Conservation (phyloP, 2,329 filamentous ascomycete genomes). For the Rasamsonia emersonii region DNA sequence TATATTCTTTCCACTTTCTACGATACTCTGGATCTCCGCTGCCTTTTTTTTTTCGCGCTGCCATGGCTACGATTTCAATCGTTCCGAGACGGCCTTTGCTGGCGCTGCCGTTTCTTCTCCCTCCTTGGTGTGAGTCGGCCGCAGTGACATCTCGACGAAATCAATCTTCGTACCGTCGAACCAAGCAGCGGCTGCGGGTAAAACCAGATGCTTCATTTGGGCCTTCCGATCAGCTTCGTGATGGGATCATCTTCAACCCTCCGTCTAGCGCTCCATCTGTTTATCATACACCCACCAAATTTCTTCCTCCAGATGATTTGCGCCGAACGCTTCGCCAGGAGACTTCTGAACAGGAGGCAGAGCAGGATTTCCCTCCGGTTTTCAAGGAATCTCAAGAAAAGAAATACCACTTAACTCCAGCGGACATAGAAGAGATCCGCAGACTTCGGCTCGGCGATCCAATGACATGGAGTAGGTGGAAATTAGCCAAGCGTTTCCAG, state of each 20-base stretch:
- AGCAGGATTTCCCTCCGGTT: slow-evolving; percentile 37
- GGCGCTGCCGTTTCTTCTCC: slow-evolving; percentile 31
- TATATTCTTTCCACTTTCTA: too few relatives aligned
- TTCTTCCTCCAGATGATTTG: slow-evolving; percentile 52
- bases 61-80: too few relatives aligned
- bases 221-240: slow-evolving; percentile 29
- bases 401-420: slow-evolving; percentile 52
- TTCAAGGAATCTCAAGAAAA: slow-evolving; percentile 46
- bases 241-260: slow-evolving; percentile 58
- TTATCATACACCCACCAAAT: slow-evolving; percentile 57
- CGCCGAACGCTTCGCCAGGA: slow-evolving; percentile 41
- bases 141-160: slow-evolving; percentile 29
- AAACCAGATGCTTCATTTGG: slow-evolving; percentile 46
- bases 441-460: slow-evolving; percentile 47
- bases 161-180: slow-evolving; percentile 43
- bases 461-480: slow-evolving; percentile 49
- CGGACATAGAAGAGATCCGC: slow-evolving; percentile 53
- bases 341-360: slow-evolving; percentile 13
- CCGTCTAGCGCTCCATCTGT: slow-evolving; percentile 55
- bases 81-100: slow-evolving; percentile 26
- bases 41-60: too few relatives aligned
- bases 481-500: slow-evolving; percentile 54
- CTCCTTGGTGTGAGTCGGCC: slow-evolving; percentile 27
- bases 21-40: too few relatives aligned
- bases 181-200: slow-evolving; percentile 42